phyloP scores from a whole-genome alignment of 805 yeast species.

The Isabelozyma pseudorhagii region DNA sequence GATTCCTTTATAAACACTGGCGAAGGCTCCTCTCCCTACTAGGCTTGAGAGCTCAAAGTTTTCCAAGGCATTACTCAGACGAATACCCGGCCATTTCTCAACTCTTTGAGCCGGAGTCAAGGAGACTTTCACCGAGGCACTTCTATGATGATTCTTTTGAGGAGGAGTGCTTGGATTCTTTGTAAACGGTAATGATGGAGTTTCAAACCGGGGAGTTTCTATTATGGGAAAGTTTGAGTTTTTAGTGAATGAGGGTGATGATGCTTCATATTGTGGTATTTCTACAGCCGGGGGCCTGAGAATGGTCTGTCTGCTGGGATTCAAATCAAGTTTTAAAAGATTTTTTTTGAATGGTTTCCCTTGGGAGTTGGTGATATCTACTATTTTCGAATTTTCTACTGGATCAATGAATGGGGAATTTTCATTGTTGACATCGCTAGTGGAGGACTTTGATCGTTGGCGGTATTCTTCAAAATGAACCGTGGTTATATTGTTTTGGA shows the following conservation, averaged over 20 bases:
- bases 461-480: slow-evolving; percentile 7
- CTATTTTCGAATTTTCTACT: neutral
- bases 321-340: neutral
- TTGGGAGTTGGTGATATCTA: neutral
- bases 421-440: slow-evolving; percentile 2
- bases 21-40: slow-evolving; percentile 90
- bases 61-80: slow-evolving; percentile 41
- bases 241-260: neutral
- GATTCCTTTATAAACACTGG: slow-evolving; percentile 75
- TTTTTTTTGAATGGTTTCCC: neutral
- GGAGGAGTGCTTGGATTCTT: slow-evolving; percentile 3
- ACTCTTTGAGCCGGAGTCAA: slow-evolving; percentile 52
- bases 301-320: neutral
- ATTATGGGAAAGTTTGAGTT: neutral
- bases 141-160: slow-evolving; percentile 13
- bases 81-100: slow-evolving; percentile 39
- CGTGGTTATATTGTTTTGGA: slow-evolving; percentile 18
- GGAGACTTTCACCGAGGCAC: slow-evolving; percentile 36
- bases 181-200: neutral
- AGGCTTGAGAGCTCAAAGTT: slow-evolving; percentile 55
- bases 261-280: neutral
- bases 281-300: neutral
- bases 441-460: slow-evolving; percentile 1
- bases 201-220: neutral
- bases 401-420: slow-evolving; percentile 4